These are phyloP conservation scores for Didymosphaeria variabile DNA, from an alignment of 2,329 filamentous ascomycete species.

Conservation along the genomic window DNA sequence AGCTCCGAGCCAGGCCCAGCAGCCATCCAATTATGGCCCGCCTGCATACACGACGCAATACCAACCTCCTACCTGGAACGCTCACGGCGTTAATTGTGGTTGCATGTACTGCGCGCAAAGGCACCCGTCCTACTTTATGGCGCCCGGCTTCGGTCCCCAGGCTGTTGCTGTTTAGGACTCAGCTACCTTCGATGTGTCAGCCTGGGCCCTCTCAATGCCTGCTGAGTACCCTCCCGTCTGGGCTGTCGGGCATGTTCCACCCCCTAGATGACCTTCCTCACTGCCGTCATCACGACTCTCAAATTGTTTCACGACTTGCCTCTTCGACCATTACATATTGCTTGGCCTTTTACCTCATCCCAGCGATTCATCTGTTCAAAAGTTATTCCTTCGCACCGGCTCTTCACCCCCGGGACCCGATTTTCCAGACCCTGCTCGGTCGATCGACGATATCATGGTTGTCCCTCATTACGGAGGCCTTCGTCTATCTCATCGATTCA, in stretches of 20 bases:
- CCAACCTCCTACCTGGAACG: slow-evolving; percentile 48
- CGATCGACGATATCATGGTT: slow-evolving; percentile 31
- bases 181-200: slow-evolving; percentile 2
- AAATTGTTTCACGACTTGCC: slow-evolving; percentile 36
- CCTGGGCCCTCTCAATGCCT: slow-evolving; percentile 9
- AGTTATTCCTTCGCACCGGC: slow-evolving; percentile 35
- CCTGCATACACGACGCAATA: slow-evolving; percentile 47
- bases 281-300: slow-evolving; percentile 13
- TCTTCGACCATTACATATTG: slow-evolving; percentile 31
- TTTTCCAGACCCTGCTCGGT: slow-evolving; percentile 23
- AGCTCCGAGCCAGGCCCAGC: slow-evolving; percentile 48
- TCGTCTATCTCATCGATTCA: slow-evolving; percentile 19
- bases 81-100: slow-evolving; percentile 48
- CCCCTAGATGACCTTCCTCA: slow-evolving; percentile 1
- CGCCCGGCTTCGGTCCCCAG: slow-evolving; percentile 50
- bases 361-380: slow-evolving; percentile 47
- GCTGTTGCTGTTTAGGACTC: slow-evolving; percentile 44
- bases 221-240: slow-evolving; percentile 12
- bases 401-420: slow-evolving; percentile 24
- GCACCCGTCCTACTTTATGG: slow-evolving; percentile 51
- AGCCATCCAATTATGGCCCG: slow-evolving; percentile 45
- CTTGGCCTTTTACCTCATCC: slow-evolving; percentile 25
- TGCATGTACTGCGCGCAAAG: slow-evolving; percentile 50
- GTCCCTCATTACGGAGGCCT: slow-evolving; percentile 23
- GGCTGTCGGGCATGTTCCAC: too few species aligned